Evolutionary conservation across 2,329 filamentous ascomycete genomes (phyloP), one percentile per base, ranked within the genome.

Genomic region (Beauveria sp.): DNA sequence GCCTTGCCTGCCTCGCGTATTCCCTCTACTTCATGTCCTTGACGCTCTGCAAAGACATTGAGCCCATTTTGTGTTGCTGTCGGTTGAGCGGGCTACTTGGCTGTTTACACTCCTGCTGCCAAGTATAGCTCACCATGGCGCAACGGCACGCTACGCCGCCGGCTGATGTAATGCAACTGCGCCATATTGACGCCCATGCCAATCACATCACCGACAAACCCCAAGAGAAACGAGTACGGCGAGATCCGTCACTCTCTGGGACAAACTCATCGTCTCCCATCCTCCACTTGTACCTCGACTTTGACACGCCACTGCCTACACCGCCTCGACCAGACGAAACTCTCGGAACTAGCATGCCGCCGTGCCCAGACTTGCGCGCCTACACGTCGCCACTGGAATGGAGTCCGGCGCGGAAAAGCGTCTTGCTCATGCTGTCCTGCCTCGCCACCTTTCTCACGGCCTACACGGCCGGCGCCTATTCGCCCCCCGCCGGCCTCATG

Each of bases 401-500:
- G 91, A 84, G 89, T 0, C 70, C 76, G 60, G 78, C 77, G 51
- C 85, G 86, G 63, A 97, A 97, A 71, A 80, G 79, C 26, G 72
- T 89, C 63, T 85, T 90, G 67, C 84, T 93, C 9, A 82, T 81
- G 68, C 79, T 96, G 14, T 90, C 89, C 9, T 96, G 89, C 70
- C 73, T 86, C 7, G 90, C 90, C 1, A 96, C 91, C 0, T 81
- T 85, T 22, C 75, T 93, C 56, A 90, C 91, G 0, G 91, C 91
- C 7, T 96, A 93, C 72, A 84, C 88, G 0, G 89, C 92, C 0
- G 92, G 92, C 3, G 83, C 90, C 2, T 95, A 95, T 72, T 88
- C 87, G 7, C 87, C 91, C 0, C 84, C 89, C 0, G 77, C 86
- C 0, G 72, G 73, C 5, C 81, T 89, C 58, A 86, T 96, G 78